phyloP scores from a whole-genome alignment of 2,329 filamentous ascomycete genomes.

The Mycosphaerella arachidis region DNA sequence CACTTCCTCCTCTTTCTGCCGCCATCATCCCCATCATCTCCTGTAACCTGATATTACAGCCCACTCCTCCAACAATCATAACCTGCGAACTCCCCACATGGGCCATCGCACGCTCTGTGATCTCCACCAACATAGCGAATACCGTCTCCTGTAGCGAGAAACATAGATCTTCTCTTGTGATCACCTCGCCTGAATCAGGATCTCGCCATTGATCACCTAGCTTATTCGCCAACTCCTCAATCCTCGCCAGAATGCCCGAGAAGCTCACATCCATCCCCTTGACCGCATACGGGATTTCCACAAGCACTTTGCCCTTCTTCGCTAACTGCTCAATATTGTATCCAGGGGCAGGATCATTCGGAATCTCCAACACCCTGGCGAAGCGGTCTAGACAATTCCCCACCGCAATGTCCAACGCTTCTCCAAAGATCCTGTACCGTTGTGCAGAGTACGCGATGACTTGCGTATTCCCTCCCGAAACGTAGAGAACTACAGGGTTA shows the following conservation, averaged over 20 bases:
- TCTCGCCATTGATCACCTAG: slow-evolving; percentile 47
- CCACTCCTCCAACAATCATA: slow-evolving; percentile 90
- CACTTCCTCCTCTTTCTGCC: slow-evolving; percentile 75
- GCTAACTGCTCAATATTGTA: slow-evolving; percentile 98
- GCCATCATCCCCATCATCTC: slow-evolving; percentile 99
- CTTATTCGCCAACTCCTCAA: slow-evolving; percentile 72
- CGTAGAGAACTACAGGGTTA: slow-evolving; percentile 93
- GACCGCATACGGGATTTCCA: slow-evolving; percentile 91
- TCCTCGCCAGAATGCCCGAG: slow-evolving; percentile 79
- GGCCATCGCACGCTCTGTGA: slow-evolving; percentile 96
- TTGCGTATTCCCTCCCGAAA: slow-evolving; percentile 93
- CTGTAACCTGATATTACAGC: slow-evolving; percentile 89
- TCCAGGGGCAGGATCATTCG: slow-evolving; percentile 92
- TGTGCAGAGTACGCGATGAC: slow-evolving; percentile 95
- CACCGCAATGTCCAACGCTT: slow-evolving; percentile 94
- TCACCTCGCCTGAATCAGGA: slow-evolving; percentile 49
- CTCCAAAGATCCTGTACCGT: slow-evolving; percentile 94
- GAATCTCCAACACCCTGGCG: slow-evolving; percentile 82
- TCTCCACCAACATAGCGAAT: slow-evolving; percentile 96
- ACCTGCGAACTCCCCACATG: slow-evolving; percentile 90
- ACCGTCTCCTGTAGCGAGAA: slow-evolving; percentile 95
- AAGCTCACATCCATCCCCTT: slow-evolving; percentile 99
- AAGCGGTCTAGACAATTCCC: slow-evolving; percentile 97
- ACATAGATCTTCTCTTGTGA: slow-evolving; percentile 81
- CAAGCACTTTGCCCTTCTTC: slow-evolving; percentile 63